phyloP scores from a whole-genome alignment of 345 rosid species.

The Mangifera indica region DNA sequence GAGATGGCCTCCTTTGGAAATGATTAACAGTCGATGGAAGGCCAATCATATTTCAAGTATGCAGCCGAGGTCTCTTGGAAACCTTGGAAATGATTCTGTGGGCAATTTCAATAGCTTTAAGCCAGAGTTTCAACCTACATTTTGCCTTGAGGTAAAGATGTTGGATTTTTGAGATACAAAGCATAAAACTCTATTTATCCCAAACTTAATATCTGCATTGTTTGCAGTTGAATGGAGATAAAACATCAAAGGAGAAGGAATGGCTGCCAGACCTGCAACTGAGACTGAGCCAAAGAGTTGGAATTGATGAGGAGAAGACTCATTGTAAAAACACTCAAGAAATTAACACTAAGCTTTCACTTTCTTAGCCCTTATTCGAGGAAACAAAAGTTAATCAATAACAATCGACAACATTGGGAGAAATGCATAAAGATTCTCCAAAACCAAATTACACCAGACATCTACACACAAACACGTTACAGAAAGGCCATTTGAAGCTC shows the following conservation, averaged over 20 bases:
- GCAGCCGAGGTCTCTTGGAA: neutral
- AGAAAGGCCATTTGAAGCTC: neutral
- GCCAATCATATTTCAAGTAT: slow-evolving; percentile 8
- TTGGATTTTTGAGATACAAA: neutral
- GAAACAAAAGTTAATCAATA: neutral
- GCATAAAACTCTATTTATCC: too few relatives aligned
- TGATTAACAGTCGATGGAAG: slow-evolving; percentile 30
- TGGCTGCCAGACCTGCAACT: slow-evolving; percentile 42
- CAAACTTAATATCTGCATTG: too few relatives aligned
- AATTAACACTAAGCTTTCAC: slow-evolving; percentile 46
- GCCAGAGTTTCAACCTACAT: slow-evolving; percentile 25
- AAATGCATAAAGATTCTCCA: neutral
- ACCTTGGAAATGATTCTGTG: slow-evolving; percentile 1
- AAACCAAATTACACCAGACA: neutral
- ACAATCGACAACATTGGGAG: neutral
- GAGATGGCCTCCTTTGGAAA: slow-evolving; percentile 42
- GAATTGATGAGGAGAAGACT: slow-evolving; percentile 24
- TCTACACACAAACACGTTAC: neutral
- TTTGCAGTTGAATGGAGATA: slow-evolving; percentile 33
- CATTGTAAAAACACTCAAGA: slow-evolving; percentile 28
- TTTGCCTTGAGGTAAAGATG: slow-evolving; percentile 28
- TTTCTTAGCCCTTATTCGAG: slow-evolving; percentile 29
- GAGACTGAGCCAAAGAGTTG: slow-evolving; percentile 41
- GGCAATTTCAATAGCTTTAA: slow-evolving; percentile 17
- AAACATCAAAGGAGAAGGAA: slow-evolving; percentile 27